A percentile compares a stretch with the other conserved stretches of the same genome.
Conservation (phyloP, 805 yeast genomes). For the Yarrowia alimentaria region DNA sequence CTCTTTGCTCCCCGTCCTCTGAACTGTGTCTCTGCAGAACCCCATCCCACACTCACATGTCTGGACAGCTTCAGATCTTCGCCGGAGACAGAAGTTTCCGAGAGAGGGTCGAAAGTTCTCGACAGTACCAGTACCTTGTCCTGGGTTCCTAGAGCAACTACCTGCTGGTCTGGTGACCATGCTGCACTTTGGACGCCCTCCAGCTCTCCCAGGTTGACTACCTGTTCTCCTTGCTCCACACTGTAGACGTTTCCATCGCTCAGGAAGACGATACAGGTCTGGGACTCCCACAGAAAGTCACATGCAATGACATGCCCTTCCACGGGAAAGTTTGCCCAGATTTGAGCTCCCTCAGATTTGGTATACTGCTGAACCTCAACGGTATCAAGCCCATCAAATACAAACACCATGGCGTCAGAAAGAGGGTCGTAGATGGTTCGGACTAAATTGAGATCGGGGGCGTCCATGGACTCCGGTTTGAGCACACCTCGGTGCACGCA, state of each 20-base stretch:
- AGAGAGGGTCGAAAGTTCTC: conserved; percentile 73
- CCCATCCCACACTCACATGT: conserved; percentile 98
- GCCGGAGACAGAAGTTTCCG: conserved; percentile 57
- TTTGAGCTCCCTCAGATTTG: conserved; percentile 37
- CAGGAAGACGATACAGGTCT: conserved; percentile 64
- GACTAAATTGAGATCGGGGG: conserved; percentile 60
- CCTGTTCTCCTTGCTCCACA: conserved; percentile 36
- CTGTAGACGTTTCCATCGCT: conserved; percentile 68
- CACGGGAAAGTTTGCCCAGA: conserved; percentile 28
- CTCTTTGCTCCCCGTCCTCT: conserved; percentile 86
- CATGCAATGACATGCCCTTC: conserved; percentile 52
- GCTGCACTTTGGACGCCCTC: conserved; percentile 65
- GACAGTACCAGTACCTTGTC: conserved; percentile 62
- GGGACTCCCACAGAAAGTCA: conserved; percentile 67
- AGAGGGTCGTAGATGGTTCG: conserved; percentile 65
- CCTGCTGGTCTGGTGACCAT: conserved; percentile 94
- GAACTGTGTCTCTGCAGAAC: conserved; percentile 93
- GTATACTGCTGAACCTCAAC: conserved; percentile 70
- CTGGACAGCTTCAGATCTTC: conserved; percentile 68
- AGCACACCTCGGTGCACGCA: conserved; percentile 39
- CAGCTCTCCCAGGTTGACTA: conserved; percentile 61
- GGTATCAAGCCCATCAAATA: conserved; percentile 52
- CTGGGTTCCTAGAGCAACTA: conserved; percentile 65
- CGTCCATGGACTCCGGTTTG: conserved; percentile 52
- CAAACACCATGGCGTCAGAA: conserved; percentile 68